phyloP scores from a whole-genome alignment of 2,329 filamentous ascomycete genomes.

The Leptographium flavum region DNA sequence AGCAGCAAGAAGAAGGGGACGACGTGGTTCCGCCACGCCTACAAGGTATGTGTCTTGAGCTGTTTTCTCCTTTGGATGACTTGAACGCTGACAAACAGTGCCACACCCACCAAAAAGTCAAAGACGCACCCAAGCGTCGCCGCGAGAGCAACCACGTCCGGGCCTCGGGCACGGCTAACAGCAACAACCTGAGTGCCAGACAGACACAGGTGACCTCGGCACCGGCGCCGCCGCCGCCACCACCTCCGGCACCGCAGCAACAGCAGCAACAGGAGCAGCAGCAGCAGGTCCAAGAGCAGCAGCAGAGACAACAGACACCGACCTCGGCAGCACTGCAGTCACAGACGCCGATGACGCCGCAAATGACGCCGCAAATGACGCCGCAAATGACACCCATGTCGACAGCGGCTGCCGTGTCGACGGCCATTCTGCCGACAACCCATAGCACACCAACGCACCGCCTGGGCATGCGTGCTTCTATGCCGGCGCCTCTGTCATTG shows the following conservation, averaged over 20 bases:
- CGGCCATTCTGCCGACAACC: no score
- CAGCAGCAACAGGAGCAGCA: not conserved
- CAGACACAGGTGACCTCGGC: not conserved
- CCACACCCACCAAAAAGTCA: conserved; percentile 57
- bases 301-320: not conserved
- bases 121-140: conserved; percentile 54
- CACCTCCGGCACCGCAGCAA: no score
- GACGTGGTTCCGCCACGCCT: conserved; percentile 80
- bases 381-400: conserved; percentile 28
- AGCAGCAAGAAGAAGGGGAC: conserved; percentile 89
- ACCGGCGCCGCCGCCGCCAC: no score
- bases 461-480: no score
- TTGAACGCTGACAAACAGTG: conserved; percentile 29
- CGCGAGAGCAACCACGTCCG: conserved; percentile 45
- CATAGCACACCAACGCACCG: no score
- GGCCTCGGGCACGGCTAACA: conserved; percentile 22
- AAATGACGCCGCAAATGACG: conserved; percentile 31
- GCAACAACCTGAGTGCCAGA: not conserved
- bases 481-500: not conserved
- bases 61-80: no score
- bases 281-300: not conserved
- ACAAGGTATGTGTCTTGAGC: conserved; percentile 47
- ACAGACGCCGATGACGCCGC: conserved; percentile 24
- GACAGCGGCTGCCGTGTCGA: not conserved
- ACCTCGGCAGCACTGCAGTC: not conserved